Percentiles rank a stretch among this genome's conserved stretches.
phyloP scores from a whole-genome alignment of 257 asterid genomes.

The Capsicum pubescens region DNA sequence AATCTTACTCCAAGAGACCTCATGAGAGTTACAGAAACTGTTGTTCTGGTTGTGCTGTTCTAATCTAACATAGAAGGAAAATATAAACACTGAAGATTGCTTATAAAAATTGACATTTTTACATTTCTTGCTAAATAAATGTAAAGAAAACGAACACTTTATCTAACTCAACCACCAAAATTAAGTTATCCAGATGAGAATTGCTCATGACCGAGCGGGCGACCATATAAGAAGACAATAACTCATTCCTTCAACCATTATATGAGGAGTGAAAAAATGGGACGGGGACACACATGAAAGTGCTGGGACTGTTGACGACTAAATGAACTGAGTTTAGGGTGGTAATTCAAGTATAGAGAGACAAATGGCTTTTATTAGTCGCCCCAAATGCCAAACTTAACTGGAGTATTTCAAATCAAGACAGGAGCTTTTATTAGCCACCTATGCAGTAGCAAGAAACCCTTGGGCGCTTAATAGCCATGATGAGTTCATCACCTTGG shows the following conservation, averaged over 20 bases:
- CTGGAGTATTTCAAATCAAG: background rate
- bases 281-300: background rate
- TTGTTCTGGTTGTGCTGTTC: no score
- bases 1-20: no score
- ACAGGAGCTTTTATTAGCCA: background rate
- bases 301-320: background rate
- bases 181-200: background rate
- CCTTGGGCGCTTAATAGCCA: background rate
- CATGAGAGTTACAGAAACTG: no score
- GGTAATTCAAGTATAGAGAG: background rate
- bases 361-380: background rate
- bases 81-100: no score
- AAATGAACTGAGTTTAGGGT: background rate
- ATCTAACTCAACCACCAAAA: background rate
- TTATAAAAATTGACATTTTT: no score
- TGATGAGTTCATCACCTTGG: background rate
- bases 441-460: background rate
- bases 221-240: background rate
- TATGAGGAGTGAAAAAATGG: background rate
- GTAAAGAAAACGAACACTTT: background rate
- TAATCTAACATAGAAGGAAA: no score
- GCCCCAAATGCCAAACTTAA: background rate
- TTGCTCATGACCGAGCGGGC: background rate
- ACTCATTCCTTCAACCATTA: background rate
- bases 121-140: no score